A percentile compares a stretch with the other conserved stretches of the same genome.
Conservation (phyloP, 345 rosid species). For the Anastatica hierochuntica region DNA sequence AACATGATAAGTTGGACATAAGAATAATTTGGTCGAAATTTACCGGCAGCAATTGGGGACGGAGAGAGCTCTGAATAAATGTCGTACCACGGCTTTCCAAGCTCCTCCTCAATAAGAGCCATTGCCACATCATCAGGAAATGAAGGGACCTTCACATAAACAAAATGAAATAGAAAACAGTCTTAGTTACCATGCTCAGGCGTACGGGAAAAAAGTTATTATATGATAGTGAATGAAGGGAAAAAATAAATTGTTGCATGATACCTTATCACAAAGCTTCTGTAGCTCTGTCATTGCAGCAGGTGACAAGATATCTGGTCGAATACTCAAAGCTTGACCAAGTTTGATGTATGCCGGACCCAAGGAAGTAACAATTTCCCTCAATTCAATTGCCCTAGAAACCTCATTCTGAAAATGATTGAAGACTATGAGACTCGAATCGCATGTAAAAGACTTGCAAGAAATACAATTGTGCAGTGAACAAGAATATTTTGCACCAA, state of each 20-base stretch:
- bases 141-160: slow-evolving; percentile 82
- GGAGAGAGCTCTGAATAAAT: slow-evolving; percentile 84
- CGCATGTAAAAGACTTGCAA: background rate
- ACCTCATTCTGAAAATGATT: slow-evolving; percentile 70
- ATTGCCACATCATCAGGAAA: slow-evolving; percentile 94
- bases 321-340: slow-evolving; percentile 97
- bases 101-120: slow-evolving; percentile 93
- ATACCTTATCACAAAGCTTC: slow-evolving; percentile 96
- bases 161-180: slow-evolving; percentile 11
- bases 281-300: slow-evolving; percentile 90
- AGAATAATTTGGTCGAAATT: background rate
- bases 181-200: background rate
- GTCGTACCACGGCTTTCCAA: slow-evolving; percentile 82
- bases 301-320: slow-evolving; percentile 94
- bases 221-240: background rate
- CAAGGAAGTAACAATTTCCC: slow-evolving; percentile 95
- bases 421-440: slow-evolving; percentile 6
- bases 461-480: no score
- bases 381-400: slow-evolving; percentile 85
- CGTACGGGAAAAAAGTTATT: background rate
- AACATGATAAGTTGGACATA: background rate
- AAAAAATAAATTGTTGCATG: background rate
- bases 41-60: slow-evolving; percentile 98
- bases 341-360: slow-evolving; percentile 98
- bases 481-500: background rate